Percentiles rank a stretch among this genome's conserved stretches.
Conservation (phyloP, 257 asterid species). For the Plantago major region DNA sequence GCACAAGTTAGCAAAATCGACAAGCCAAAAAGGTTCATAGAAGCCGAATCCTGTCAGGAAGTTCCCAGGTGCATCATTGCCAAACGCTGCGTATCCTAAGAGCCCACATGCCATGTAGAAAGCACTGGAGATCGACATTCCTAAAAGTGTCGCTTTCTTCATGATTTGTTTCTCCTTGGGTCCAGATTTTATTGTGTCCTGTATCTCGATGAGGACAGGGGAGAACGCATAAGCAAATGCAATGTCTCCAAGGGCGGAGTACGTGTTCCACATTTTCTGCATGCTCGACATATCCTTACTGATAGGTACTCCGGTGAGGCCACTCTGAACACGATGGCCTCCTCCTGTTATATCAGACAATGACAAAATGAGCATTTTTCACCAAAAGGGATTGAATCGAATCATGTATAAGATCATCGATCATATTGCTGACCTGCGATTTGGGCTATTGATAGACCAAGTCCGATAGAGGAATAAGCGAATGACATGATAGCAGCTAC, state of each 20-base stretch:
- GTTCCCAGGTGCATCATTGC: conserved; percentile 71
- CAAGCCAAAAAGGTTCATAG: conserved; percentile 69
- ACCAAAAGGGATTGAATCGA: background rate
- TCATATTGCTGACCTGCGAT: conserved; percentile 32
- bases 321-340: conserved; percentile 23
- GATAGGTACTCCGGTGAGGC: conserved; percentile 45
- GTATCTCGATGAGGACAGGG: conserved; percentile 55
- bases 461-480: conserved; percentile 57
- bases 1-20: conserved; percentile 51
- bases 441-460: conserved; percentile 49
- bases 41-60: conserved; percentile 75
- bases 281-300: conserved; percentile 26
- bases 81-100: conserved; percentile 70
- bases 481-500: conserved; percentile 78
- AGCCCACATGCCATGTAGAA: conserved; percentile 61
- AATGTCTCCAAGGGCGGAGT: conserved; percentile 62
- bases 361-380: background rate
- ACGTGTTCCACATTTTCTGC: conserved; percentile 64
- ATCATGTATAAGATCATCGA: too few relatives aligned
- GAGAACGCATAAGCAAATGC: conserved; percentile 71
- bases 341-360: conserved; percentile 15
- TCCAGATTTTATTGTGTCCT: conserved; percentile 59
- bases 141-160: conserved; percentile 42
- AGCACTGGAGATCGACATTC: conserved; percentile 34
- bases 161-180: conserved; percentile 45